Evolutionary conservation across 1,284 basidiomycete species (phyloP), one percentile per base, ranked within the genome.

Genomic region (Veloboletus limbatus): DNA sequence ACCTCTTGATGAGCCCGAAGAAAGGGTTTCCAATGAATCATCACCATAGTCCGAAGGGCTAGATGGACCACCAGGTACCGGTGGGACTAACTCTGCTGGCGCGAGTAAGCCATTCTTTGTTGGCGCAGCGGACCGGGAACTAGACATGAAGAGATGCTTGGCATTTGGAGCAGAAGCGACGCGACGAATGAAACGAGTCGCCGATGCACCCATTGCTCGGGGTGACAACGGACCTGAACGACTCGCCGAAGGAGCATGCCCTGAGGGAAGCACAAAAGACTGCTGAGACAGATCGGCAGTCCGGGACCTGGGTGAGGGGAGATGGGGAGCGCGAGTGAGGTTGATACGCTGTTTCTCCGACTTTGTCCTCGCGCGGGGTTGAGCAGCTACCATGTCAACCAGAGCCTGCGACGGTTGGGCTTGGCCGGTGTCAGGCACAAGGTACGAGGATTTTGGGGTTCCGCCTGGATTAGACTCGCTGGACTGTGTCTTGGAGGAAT

Each of bases 101-200:
- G 88, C 79, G 32, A 91, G 73, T 40, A 89, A 70, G n/a, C 85
- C 86, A 56, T 90, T 89, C 70, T 79, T 85, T 35, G 80, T 84
- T 8, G 76, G 77, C 13, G 74, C 69, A 42, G 75, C 59, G 38
- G 77, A 74, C 44, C 75, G 76, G 34, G 78, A 74, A 47, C 74
- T 69, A 36, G 80, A 69, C 38, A 77, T 73, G 65, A 96, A 94
- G 17, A 97, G 74, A 33, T 87, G 88, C 67, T 98, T 99, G 38
- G 93, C 87, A 65, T 98, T 98, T 2, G 96, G 96, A 2, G 95
- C 95, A 18, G 93, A 97, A 2, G 95, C 93, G 35, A 98, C 96
- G 31, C 96, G 84, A 40, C 96, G 85, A 31, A 99, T 82, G 68
- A 97, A 93, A 24, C 92, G 82, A 40, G 85, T 78, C 8, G 90